Base-by-base conservation (phyloP, 495 filamentous ascomycete genomes). In the Cetradonia linearis region DNA sequence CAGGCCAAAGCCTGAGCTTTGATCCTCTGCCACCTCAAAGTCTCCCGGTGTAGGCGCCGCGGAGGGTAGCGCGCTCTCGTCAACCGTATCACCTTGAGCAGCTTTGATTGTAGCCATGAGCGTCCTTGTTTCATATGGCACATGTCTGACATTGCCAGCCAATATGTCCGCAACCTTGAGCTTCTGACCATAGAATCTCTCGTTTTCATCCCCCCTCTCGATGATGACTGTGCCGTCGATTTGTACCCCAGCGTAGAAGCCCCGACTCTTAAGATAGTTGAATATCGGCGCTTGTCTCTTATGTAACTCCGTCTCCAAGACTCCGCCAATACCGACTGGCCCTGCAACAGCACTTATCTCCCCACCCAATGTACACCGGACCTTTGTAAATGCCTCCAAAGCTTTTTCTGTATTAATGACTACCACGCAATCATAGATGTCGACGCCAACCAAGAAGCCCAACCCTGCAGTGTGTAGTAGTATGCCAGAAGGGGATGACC, bases 351-450 rank as follows among this genome's bases (percentile, higher is more conserved):
- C 84, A 65, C 80, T 87, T 56, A 93, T 76, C 68, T 94, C 88
- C 36, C 83, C 82, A 2, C 90, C 90, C 10, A 96, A 72, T 1
- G 87, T 91, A 61, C 86, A 81, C 40, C 85, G 82, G 14, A 91
- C 73, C 50, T 81, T 84, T 44, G 86, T 87, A 71, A 96, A 93
- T 0, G 86, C 80, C 56, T 91, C 86, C 33, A 95, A 74, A 7
- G 88, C 89, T 55, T 86, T 79, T 27, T 83, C 80, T 25, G 85
- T 89, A 71, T 94, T 96, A 70, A 95, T 91, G 7, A 96, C 84
- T 0, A 96, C 78, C 23, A 95, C 84, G 68, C 90, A 94, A 68
- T 96, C 91, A 76, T 95, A 96, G 60, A 95, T 88, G 64, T 96
- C 91, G 34, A 94, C 87, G 3, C 89, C 91, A 3, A 91, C 84